These are phyloP conservation scores for Plectosphaerella plurivora DNA, from an alignment of 2,329 filamentous ascomycete genomes.

Conservation along the genomic window DNA sequence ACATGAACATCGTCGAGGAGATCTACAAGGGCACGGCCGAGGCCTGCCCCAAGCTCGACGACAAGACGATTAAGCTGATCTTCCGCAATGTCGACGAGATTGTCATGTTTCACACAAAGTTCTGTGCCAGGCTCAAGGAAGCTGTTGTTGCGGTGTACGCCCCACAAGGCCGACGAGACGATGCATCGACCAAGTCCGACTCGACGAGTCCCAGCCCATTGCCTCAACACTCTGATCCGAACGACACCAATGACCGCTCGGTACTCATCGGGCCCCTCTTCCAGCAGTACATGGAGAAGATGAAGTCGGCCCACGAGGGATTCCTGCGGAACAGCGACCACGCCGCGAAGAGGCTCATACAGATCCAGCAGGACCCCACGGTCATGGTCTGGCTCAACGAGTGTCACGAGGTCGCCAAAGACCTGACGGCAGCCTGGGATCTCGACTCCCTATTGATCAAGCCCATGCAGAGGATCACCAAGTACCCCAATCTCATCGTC, in stretches of 20 bases:
- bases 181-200: constrained; percentile 36
- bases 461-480: constrained; percentile 89
- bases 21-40: constrained; percentile 94
- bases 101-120: constrained; percentile 76
- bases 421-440: constrained; percentile 91
- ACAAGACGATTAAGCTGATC: constrained; percentile 80
- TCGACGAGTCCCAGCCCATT: constrained; percentile 16
- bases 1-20: constrained; percentile 96
- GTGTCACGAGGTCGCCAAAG: constrained; percentile 87
- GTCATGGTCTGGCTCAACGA: constrained; percentile 85
- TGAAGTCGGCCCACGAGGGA: constrained; percentile 57
- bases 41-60: constrained; percentile 72
- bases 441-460: constrained; percentile 95
- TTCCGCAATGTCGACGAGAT: constrained; percentile 94
- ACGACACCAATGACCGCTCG: constrained; percentile 47
- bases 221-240: constrained; percentile 28
- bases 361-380: constrained; percentile 59
- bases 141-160: constrained; percentile 77
- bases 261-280: constrained; percentile 52
- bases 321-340: constrained; percentile 61
- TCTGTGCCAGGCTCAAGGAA: constrained; percentile 76
- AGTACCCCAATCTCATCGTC: constrained; percentile 83
- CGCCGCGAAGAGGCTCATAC: constrained; percentile 56
- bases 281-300: constrained; percentile 51
- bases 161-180: constrained; percentile 46